Evolutionary conservation across 2,329 filamentous ascomycete species (phyloP), one percentile per base, ranked within the genome.

Genomic region (Alternaria infectoria): DNA sequence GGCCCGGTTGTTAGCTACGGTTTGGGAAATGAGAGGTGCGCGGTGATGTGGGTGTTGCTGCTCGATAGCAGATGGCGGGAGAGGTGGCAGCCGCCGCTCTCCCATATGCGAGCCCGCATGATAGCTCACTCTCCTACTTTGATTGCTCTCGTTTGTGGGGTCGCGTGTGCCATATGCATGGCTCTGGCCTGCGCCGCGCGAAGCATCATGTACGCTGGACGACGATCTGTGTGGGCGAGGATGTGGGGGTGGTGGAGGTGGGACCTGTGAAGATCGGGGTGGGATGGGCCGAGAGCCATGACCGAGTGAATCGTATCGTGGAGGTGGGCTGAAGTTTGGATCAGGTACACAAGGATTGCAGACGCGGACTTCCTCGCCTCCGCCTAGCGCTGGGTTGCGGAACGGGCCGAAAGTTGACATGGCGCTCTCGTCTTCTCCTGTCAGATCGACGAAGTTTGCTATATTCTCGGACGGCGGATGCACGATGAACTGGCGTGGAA

Each of bases 401-500:
- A 71, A 67, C 52, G 74, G 74, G 50, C 69, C 74, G 64, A 73
- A 77, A 52, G 62, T 61, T 36, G 68, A 71, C 74, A 72, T 74
- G 47, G 57, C 64, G 60, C 67, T 74, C 30, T 62, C 66, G 43
- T 72, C 76, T 21, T 84, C 82, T 21, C 76, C 77, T 32, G 82
- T 84, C 11, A 85, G 74, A 74, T 85, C 83, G 44, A 85, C 75
- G n/a, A 83, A 69, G 60, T 65, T 69, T 7, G 64, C 59, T 2
- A 19, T 58, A n/a, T 56, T 61, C 17, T 76, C 70, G 23, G 69
- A 83, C 72, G 74, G 68, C 4, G 92, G 91, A 51, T 91, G 90
- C 25, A 97, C 93, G 68, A 98, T 97, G 78, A 93, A 98, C 76
- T 96, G 92, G 68, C 94, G 88, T 1, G 95, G 95, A 67, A 98